Evolutionary conservation across 2,329 filamentous ascomycete species (phyloP).

Genomic region (Sphaceloma murrayae): DNA sequence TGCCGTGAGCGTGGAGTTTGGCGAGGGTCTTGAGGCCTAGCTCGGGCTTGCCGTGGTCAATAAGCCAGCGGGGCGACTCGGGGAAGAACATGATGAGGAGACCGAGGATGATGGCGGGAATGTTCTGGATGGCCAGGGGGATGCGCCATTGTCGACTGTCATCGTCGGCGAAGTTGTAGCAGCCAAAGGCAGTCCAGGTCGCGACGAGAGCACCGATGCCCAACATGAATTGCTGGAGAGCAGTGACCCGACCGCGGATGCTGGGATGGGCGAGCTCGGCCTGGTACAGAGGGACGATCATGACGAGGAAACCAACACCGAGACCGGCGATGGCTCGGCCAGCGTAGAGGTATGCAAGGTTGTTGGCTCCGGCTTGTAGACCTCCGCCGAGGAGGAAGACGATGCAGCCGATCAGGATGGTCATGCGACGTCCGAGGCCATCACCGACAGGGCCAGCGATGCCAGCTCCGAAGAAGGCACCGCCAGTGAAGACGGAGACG

Average conservation of each 20-base stretch:
- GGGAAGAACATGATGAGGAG: constrained; percentile 63
- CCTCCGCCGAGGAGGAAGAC: constrained; percentile 64
- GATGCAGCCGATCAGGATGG: constrained; percentile 61
- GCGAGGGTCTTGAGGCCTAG: constrained; percentile 58
- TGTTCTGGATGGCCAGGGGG: constrained; percentile 58
- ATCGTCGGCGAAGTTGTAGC: constrained; percentile 41
- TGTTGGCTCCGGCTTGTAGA: constrained; percentile 59
- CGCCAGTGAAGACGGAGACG: constrained; percentile 67
- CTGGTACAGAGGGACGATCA: constrained; percentile 65
- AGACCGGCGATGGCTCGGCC: constrained; percentile 61
- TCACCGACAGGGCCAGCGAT: constrained; percentile 56
- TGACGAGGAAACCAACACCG: constrained; percentile 52
- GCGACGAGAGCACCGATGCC: constrained; percentile 65
- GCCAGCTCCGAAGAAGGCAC: constrained; percentile 61
- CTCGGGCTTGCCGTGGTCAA: constrained; percentile 58
- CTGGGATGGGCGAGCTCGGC: constrained; percentile 69
- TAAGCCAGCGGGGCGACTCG: constrained; percentile 59
- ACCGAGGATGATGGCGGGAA: constrained; percentile 56
- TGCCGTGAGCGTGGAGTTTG: constrained; percentile 58
- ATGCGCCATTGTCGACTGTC: constrained; percentile 51
- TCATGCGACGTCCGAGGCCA: constrained; percentile 56
- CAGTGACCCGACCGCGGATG: constrained; percentile 66
- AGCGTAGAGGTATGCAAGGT: constrained; percentile 54
- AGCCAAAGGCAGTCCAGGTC: constrained; percentile 61
- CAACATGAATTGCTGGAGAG: constrained; percentile 73